phyloP scores from a whole-genome alignment of 345 rosid species.

The Orychophragmus violaceus region DNA sequence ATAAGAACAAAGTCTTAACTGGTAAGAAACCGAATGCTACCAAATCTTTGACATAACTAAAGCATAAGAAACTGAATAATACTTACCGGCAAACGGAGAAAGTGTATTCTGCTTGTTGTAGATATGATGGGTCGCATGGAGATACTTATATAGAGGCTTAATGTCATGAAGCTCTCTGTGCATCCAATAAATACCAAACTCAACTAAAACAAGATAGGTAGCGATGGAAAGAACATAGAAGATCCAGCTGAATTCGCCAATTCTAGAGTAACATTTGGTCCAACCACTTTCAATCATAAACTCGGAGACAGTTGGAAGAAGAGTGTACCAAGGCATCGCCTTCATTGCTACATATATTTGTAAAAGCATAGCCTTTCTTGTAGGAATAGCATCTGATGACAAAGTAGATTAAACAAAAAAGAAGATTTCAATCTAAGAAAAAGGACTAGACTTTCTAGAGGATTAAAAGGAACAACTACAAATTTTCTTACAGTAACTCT shows the following conservation, averaged over 20 bases:
- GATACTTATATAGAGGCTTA: slow-evolving; percentile 79
- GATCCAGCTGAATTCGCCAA: slow-evolving; percentile 64
- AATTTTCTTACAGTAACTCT: background rate
- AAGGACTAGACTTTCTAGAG: background rate
- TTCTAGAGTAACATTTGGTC: slow-evolving; percentile 62
- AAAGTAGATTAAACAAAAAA: background rate
- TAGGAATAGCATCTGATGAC: slow-evolving; percentile 82
- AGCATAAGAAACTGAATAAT: background rate
- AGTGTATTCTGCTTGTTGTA: slow-evolving; percentile 97
- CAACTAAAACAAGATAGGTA: slow-evolving; percentile 60
- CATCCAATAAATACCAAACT: slow-evolving; percentile 97
- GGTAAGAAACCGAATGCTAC: background rate
- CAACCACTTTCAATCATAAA: slow-evolving; percentile 83
- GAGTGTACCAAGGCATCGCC: slow-evolving; percentile 87
- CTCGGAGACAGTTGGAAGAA: slow-evolving; percentile 81
- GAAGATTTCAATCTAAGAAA: background rate
- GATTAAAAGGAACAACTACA: background rate
- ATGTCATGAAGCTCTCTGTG: slow-evolving; percentile 93
- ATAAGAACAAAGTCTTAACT: background rate
- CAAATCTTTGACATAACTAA: background rate
- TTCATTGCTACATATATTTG: slow-evolving; percentile 93
- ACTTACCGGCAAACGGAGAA: slow-evolving; percentile 91
- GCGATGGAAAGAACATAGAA: slow-evolving; percentile 40
- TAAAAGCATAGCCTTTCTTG: slow-evolving; percentile 73
- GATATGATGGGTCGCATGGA: slow-evolving; percentile 90